A percentile compares a stretch with the other conserved stretches of the same genome.
Evolutionary conservation across 225 moss, liverwort and hornwort species (phyloP).

Genomic region (Marchantia paleacea): DNA sequence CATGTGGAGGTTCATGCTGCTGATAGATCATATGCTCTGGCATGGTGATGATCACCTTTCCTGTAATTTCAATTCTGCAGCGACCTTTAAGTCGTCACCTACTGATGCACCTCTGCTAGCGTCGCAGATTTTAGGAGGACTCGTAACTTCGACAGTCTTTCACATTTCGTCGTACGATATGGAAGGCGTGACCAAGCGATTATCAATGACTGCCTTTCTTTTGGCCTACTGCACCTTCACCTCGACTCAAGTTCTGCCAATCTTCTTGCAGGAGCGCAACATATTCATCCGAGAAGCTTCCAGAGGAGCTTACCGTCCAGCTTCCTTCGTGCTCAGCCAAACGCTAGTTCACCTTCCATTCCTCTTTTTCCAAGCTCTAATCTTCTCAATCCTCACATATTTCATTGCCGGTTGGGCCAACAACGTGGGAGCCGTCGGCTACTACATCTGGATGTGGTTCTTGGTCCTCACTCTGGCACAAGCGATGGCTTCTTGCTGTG

Average conservation of each 20-base stretch:
- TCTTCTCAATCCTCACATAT: constrained; percentile 17
- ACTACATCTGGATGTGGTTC: constrained; percentile 25
- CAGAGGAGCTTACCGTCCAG: constrained; percentile 25
- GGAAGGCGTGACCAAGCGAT: constrained; percentile 16
- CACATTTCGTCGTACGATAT: not conserved
- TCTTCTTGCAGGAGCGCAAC: constrained; percentile 19
- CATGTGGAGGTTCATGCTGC: too few relatives aligned
- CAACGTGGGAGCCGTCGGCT: not conserved
- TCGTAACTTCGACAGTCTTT: constrained; percentile 10
- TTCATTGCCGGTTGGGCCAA: constrained; percentile 23
- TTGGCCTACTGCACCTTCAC: constrained; percentile 21
- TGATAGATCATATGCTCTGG: too few relatives aligned
- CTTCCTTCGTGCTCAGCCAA: constrained; percentile 15
- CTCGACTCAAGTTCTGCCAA: constrained; percentile 10
- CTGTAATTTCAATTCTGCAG: too few relatives aligned
- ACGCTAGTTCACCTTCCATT: constrained; percentile 15
- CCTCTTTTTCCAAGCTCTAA: constrained; percentile 14
- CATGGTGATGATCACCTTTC: too few relatives aligned
- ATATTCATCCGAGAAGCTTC: constrained; percentile 25
- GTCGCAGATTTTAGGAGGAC: constrained; percentile 19
- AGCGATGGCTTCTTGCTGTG: constrained; percentile 18
- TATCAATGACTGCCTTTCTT: constrained; percentile 20
- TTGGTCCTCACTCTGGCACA: constrained; percentile 21
- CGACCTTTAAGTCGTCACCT: not conserved
- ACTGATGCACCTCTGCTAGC: not conserved